A percentile compares a stretch with the other conserved stretches of the same genome.
Evolutionary conservation across 1,284 basidiomycete species (phyloP).

Genomic region (Marasmius sp.): DNA sequence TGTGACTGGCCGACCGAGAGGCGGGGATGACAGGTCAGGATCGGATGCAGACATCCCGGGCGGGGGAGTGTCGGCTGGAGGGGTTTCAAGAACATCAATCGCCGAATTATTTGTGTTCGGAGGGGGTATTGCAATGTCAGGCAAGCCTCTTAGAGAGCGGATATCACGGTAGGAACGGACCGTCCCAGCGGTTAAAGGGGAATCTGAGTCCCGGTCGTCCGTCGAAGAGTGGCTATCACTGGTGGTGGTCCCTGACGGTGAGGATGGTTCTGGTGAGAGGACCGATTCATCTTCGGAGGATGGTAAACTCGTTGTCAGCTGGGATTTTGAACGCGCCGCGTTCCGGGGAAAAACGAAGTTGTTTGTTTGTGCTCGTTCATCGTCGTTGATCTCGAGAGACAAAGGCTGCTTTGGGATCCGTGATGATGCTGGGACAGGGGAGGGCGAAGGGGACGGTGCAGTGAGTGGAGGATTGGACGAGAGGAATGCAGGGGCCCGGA

Average conservation of each 20-base stretch:
- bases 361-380: slow-evolving; percentile 45
- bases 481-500: slow-evolving; percentile 39
- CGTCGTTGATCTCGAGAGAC: slow-evolving; percentile 28
- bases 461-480: slow-evolving; percentile 24
- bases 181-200: slow-evolving; percentile 8
- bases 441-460: slow-evolving; percentile 24
- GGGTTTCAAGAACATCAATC: slow-evolving; percentile 19
- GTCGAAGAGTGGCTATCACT: slow-evolving; percentile 5
- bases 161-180: slow-evolving; percentile 34
- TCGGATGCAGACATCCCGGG: slow-evolving; percentile 20
- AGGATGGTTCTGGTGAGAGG: slow-evolving; percentile 4
- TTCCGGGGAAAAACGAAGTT: slow-evolving; percentile 57
- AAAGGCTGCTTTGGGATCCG: slow-evolving; percentile 19
- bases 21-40: slow-evolving; percentile 19
- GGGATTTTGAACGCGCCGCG: slow-evolving; percentile 30
- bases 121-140: slow-evolving; percentile 41
- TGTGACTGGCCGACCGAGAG: slow-evolving; percentile 20
- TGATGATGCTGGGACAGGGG: slow-evolving; percentile 18
- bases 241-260: neutral
- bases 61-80: slow-evolving; percentile 6
- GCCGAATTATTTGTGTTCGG: slow-evolving; percentile 11
- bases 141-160: slow-evolving; percentile 36
- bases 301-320: slow-evolving; percentile 23
- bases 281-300: slow-evolving; percentile 23
- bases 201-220: slow-evolving; percentile 9